Evolutionary conservation across 805 yeast species (phyloP).

Genomic region (Schwanniomyces yamadae): DNA sequence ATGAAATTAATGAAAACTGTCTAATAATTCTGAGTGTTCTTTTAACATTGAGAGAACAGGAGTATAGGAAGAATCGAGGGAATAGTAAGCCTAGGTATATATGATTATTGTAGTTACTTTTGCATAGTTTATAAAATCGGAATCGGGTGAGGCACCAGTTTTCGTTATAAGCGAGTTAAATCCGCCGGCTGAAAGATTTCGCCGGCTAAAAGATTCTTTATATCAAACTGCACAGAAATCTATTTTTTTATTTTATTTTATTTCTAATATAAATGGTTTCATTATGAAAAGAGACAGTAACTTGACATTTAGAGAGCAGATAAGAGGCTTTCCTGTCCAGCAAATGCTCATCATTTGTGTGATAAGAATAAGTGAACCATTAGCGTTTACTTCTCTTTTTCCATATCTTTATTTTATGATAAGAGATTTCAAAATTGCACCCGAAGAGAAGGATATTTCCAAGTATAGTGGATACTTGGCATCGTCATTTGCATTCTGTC

Average conservation of each 20-base stretch:
- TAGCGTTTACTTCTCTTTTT: constrained; percentile 61
- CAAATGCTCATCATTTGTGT: constrained; percentile 42
- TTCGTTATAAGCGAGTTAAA: background rate
- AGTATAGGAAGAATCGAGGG: constrained; percentile 32
- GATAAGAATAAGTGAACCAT: constrained; percentile 59
- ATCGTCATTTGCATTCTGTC: constrained; percentile 61
- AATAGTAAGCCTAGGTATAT: constrained; percentile 22
- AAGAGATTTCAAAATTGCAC: constrained; percentile 18
- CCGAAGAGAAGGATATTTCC: constrained; percentile 52
- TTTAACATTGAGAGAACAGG: constrained; percentile 32
- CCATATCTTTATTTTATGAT: constrained; percentile 53
- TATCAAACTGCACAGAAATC: background rate
- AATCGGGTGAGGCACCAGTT: background rate
- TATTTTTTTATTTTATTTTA: background rate
- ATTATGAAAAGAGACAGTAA: constrained; percentile 3
- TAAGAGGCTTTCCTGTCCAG: constrained; percentile 55
- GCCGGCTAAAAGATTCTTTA: background rate
- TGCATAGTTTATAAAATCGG: background rate
- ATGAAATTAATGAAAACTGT: constrained; percentile 16
- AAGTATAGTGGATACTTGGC: constrained; percentile 62
- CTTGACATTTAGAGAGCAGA: constrained; percentile 44
- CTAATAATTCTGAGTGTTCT: constrained; percentile 23
- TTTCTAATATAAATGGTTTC: background rate
- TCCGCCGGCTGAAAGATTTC: constrained; percentile 1
- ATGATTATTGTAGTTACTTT: background rate